A percentile compares a stretch with the other conserved stretches of the same genome.
phyloP scores from a whole-genome alignment of 306 rosid species.

The Crotalaria pallida region DNA sequence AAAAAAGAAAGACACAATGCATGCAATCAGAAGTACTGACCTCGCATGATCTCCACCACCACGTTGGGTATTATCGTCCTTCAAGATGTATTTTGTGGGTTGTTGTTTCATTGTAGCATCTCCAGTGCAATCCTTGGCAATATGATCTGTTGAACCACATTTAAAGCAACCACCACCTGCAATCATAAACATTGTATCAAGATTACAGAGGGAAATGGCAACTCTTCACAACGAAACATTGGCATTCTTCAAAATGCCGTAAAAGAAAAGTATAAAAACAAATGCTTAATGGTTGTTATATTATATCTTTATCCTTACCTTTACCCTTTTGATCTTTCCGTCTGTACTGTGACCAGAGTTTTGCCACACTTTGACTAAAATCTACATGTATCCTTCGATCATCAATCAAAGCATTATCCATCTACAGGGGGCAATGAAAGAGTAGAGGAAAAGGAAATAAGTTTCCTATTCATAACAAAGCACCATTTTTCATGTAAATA shows the following conservation, averaged over 20 bases:
- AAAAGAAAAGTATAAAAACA: background rate
- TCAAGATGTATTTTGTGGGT: conserved; percentile 52
- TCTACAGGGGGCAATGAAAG: conserved; percentile 41
- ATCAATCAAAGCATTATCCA: conserved; percentile 97
- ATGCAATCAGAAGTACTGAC: conserved; percentile 35
- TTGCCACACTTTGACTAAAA: conserved; percentile 93
- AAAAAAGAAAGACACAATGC: background rate
- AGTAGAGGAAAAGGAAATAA: background rate
- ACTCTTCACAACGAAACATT: background rate
- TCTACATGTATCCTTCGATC: conserved; percentile 97
- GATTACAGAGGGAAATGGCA: background rate
- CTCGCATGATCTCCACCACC: conserved; percentile 71
- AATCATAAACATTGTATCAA: conserved; percentile 6
- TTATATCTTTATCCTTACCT: conserved; percentile 39
- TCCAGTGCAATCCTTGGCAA: conserved; percentile 81
- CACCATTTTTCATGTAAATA: background rate
- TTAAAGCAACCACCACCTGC: conserved; percentile 89
- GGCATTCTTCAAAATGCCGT: conserved; percentile 5
- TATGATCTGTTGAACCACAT: conserved; percentile 82
- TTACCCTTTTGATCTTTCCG: conserved; percentile 60
- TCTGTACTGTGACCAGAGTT: conserved; percentile 84
- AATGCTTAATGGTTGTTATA: background rate
- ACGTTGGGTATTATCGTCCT: conserved; percentile 63
- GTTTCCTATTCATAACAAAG: background rate
- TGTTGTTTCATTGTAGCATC: conserved; percentile 37